Evolutionary conservation across 495 filamentous ascomycete genomes (phyloP).

Genomic region (Physcia stellaris): DNA sequence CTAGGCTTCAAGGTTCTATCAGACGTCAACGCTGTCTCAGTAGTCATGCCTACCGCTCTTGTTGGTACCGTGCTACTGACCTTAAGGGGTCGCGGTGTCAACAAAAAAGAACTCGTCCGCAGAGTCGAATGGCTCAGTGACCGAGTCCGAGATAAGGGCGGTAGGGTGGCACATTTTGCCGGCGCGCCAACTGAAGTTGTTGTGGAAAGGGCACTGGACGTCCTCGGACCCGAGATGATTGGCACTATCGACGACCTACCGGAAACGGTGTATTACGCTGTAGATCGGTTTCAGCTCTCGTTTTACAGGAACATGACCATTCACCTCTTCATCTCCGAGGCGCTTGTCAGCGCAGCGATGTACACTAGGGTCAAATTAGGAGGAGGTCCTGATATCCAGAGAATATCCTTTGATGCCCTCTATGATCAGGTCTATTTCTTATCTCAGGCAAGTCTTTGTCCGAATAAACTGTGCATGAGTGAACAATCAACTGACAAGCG

Average conservation of each 20-base stretch:
- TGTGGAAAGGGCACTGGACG: conserved; percentile 81
- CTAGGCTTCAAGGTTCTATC: conserved; percentile 83
- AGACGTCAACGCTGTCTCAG: conserved; percentile 90
- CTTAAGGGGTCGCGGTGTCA: conserved; percentile 81
- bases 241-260: conserved; percentile 63
- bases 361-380: conserved; percentile 84
- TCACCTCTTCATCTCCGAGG: conserved; percentile 87
- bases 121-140: conserved; percentile 83
- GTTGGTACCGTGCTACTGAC: conserved; percentile 91
- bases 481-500: conserved; percentile 11
- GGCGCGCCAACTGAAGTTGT: conserved; percentile 61
- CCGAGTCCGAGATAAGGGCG: conserved; percentile 71
- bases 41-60: conserved; percentile 93
- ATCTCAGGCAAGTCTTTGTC: conserved; percentile 39
- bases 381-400: conserved; percentile 65
- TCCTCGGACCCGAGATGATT: conserved; percentile 78
- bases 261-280: conserved; percentile 83
- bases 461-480: background rate
- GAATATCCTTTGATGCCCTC: conserved; percentile 59
- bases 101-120: conserved; percentile 69
- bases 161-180: conserved; percentile 87
- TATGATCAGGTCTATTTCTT: conserved; percentile 72
- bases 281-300: conserved; percentile 89
- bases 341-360: conserved; percentile 75
- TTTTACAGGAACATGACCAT: conserved; percentile 99